Percentiles rank a stretch among this genome's conserved stretches.
phyloP scores from a whole-genome alignment of 1,139 yeast species.

The Kodamaea anthophila region DNA sequence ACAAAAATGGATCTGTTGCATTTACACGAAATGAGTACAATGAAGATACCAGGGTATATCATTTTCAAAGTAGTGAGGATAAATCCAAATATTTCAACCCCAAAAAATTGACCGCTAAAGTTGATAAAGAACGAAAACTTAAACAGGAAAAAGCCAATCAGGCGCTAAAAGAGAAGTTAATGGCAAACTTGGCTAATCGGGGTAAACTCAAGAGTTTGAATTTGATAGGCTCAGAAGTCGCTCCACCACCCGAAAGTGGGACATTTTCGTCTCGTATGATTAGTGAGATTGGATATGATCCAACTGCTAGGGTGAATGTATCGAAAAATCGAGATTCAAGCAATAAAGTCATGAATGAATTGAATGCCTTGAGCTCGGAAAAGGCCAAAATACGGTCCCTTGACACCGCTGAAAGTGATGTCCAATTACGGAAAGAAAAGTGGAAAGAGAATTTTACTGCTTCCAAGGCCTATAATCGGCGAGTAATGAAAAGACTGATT shows the following conservation, averaged over 20 bases:
- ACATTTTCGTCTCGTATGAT: conserved; percentile 31
- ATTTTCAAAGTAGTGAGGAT: conserved; percentile 18
- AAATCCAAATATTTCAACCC: conserved; percentile 40
- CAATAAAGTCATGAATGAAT: conserved; percentile 16
- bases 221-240: conserved; percentile 14
- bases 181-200: conserved; percentile 12
- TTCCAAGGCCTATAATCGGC: conserved; percentile 15
- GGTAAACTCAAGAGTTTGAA: conserved; percentile 14
- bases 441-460: conserved; percentile 19
- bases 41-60: conserved; percentile 22
- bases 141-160: conserved; percentile 29
- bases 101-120: conserved; percentile 32
- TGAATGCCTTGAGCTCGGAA: conserved; percentile 19
- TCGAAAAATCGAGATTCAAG: too few relatives aligned
- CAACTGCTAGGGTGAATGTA: conserved; percentile 22
- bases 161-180: conserved; percentile 26
- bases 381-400: conserved; percentile 15
- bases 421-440: conserved; percentile 12
- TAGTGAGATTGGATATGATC: conserved; percentile 47
- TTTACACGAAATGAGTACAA: conserved; percentile 13
- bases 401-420: conserved; percentile 16
- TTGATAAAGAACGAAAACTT: conserved; percentile 28
- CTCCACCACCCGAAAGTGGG: conserved; percentile 16
- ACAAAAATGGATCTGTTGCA: conserved; percentile 10
- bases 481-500: conserved; percentile 7